These are phyloP conservation scores for Tetrapisispora pingtungensis DNA, from an alignment of 805 yeast genomes.

Conservation along the genomic window DNA sequence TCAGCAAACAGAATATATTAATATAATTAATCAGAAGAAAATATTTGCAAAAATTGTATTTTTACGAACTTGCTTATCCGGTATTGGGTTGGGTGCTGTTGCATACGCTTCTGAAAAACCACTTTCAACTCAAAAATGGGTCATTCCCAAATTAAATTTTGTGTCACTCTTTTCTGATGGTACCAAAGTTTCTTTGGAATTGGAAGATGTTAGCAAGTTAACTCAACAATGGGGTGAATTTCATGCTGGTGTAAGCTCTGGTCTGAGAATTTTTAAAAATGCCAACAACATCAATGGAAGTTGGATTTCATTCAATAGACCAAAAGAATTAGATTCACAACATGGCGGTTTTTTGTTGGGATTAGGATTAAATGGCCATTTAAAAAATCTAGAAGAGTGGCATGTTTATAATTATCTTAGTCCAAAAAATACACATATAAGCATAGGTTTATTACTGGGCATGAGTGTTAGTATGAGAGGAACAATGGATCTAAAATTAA, in stretches of 20 bases:
- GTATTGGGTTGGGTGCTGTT: slow-evolving; percentile 25
- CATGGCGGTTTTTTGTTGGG: slow-evolving; percentile 96
- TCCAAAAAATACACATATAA: slow-evolving; percentile 74
- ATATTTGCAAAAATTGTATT: slow-evolving; percentile 53
- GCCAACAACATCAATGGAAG: slow-evolving; percentile 61
- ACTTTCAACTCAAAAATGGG: slow-evolving; percentile 73
- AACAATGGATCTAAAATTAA: slow-evolving; percentile 73
- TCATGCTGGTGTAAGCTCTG: slow-evolving; percentile 86
- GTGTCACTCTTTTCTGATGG: slow-evolving; percentile 57
- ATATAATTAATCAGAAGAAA: slow-evolving; percentile 42
- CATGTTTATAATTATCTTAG: slow-evolving; percentile 88
- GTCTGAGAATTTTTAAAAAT: slow-evolving; percentile 60
- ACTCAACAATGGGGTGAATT: slow-evolving; percentile 74
- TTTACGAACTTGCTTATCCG: slow-evolving; percentile 54
- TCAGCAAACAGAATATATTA: slow-evolving; percentile 44
- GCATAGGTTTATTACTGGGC: slow-evolving; percentile 81
- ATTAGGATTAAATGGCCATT: slow-evolving; percentile 82
- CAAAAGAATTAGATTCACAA: slow-evolving; percentile 57
- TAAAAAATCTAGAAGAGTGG: slow-evolving; percentile 84
- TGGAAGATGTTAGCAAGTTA: slow-evolving; percentile 40
- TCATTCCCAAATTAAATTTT: slow-evolving; percentile 66
- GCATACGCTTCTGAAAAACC: slow-evolving; percentile 43
- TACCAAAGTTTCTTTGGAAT: slow-evolving; percentile 50
- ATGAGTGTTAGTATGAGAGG: slow-evolving; percentile 85
- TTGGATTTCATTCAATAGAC: slow-evolving; percentile 86